Evolutionary conservation across 352 stramenopile species (phyloP).

Genomic region (Phytophthora cactorum): DNA sequence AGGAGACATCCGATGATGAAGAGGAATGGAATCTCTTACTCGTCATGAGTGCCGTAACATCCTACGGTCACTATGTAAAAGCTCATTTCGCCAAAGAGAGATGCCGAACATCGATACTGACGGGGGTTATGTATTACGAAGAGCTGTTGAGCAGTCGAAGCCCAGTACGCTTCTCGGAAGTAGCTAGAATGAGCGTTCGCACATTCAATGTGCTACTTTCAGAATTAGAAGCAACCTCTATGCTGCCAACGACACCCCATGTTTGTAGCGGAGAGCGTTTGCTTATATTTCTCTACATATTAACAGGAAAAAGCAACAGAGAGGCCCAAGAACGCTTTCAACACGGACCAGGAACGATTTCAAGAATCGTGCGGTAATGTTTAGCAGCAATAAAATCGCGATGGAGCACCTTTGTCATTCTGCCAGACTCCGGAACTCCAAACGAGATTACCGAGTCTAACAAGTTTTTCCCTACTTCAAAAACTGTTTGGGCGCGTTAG

Average conservation of each 20-base stretch:
- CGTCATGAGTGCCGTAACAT: not conserved
- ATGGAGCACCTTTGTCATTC: not conserved
- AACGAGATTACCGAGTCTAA: not conserved
- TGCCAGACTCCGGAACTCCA: not conserved
- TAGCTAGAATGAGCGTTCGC: not conserved
- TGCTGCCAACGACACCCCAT: not conserved
- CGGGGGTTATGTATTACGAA: not conserved
- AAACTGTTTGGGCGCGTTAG: conserved; percentile 6
- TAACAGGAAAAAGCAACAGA: not conserved
- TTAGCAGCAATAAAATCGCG: not conserved
- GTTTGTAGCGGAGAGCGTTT: not conserved
- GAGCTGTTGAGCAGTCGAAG: not conserved
- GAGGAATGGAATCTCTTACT: not conserved
- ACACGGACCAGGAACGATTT: conserved; percentile 3
- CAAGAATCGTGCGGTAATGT: not conserved
- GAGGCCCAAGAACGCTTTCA: not conserved
- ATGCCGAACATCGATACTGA: not conserved
- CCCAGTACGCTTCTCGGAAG: not conserved
- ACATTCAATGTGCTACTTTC: not conserved
- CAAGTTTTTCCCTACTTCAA: conserved; percentile 15
- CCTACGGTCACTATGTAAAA: not conserved
- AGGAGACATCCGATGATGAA: not conserved
- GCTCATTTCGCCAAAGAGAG: conserved; percentile 2
- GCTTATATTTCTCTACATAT: conserved; percentile 3
- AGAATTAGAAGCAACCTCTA: not conserved